These are phyloP conservation scores for Drechslerella coelobrocha DNA, from an alignment of 2,329 filamentous ascomycete species.

Conservation along the genomic window DNA sequence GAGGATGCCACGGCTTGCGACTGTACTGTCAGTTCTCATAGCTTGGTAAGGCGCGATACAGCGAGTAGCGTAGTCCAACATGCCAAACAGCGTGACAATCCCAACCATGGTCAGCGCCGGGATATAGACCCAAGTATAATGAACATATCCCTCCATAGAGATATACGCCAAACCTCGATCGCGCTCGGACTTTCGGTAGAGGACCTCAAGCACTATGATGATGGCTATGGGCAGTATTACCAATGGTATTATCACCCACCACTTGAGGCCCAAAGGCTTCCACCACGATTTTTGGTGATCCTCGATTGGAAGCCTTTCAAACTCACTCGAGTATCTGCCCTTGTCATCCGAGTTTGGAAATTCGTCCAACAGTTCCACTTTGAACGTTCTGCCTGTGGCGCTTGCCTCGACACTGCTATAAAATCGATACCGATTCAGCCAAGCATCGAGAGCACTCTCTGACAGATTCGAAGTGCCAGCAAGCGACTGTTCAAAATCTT, in stretches of 20 bases:
- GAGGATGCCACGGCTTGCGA: constrained; percentile 43
- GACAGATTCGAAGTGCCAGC: constrained; percentile 40
- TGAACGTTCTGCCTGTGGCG: constrained; percentile 33
- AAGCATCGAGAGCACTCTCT: constrained; percentile 31
- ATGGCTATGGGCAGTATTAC: constrained; percentile 37
- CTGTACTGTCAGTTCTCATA: constrained; percentile 38
- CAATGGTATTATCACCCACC: constrained; percentile 42
- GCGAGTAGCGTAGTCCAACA: constrained; percentile 45
- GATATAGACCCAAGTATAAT: constrained; percentile 49
- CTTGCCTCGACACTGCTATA: constrained; percentile 19
- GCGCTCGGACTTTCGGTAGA: constrained; percentile 36
- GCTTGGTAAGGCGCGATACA: constrained; percentile 45
- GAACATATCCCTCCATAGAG: constrained; percentile 37
- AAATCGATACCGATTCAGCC: constrained; percentile 39
- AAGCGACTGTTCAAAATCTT: constrained; percentile 30
- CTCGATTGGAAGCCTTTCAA: neutral
- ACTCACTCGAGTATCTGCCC: constrained; percentile 11
- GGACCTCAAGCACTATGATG: constrained; percentile 40
- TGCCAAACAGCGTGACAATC: constrained; percentile 40
- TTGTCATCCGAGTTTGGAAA: constrained; percentile 16
- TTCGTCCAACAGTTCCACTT: constrained; percentile 28
- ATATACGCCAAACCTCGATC: constrained; percentile 37
- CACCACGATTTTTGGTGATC: constrained; percentile 22
- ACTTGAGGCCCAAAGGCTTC: constrained; percentile 45
- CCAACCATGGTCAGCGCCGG: constrained; percentile 43